Evolutionary conservation across 257 asterid genomes (phyloP), one percentile per base, ranked within the genome.

Genomic region (Euphrasia confusa): DNA sequence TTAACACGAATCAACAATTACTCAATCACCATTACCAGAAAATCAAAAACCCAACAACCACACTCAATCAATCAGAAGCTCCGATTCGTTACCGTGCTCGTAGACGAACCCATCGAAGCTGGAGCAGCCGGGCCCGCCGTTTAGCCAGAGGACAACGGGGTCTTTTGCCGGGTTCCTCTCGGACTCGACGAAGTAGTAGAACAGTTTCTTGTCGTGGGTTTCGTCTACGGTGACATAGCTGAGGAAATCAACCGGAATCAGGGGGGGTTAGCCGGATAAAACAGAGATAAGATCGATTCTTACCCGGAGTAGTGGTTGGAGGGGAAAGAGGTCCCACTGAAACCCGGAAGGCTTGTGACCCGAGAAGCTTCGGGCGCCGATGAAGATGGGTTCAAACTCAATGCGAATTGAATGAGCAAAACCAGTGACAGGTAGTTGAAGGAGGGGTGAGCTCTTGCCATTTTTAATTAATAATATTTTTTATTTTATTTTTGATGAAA

Each of bases 111-210:
- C 99, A 84, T 92, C 99, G 55, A 92, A 92, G 83, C 99, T 92
- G 10, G 99, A 92, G 73, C 99, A 89, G 3, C 99, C 99, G 9
- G 99, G 99, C 4, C 97, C 99, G 35, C 99, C 99, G 74, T 92
- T 92, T 27, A 92, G 97, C 99, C 97, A 92, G 40, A 92, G 89
- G 61, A 89, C 97, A 39, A 92, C 72, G 9, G 97, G 99, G 75
- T 92, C 99, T 39, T 64, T 67, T 0, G 86, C 77, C 44, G 96
- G 86, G 42, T 66, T 79, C 65, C 89, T 74, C 63, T 86, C 95
- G 50, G 99, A 92, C 69, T 79, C 91, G 72, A 92, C 97, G 54
- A 89, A 92, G 72, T 92, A 92, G 64, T 92, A 92, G 72, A 35
- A 92, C 77, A 92, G 55, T 70, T 75, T 89, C 81, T 79, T 89